These are phyloP conservation scores for Thuidium tamariscinum DNA, from an alignment of 225 moss, liverwort and hornwort species.

Conservation along the genomic window DNA sequence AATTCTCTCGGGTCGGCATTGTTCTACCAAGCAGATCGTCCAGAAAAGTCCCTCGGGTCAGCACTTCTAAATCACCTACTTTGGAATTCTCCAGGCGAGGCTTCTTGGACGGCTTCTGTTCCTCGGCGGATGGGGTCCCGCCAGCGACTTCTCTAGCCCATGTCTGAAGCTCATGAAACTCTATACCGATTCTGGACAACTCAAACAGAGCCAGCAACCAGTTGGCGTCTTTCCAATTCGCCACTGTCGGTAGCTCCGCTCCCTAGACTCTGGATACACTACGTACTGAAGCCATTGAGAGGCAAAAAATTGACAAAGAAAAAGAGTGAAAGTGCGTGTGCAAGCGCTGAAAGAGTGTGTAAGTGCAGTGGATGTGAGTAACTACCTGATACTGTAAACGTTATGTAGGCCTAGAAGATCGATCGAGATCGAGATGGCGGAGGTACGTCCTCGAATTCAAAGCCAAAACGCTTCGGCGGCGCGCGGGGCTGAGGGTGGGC, in stretches of 20 bases:
- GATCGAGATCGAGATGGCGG: neutral
- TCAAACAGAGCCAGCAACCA: neutral
- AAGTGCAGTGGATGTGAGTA: neutral
- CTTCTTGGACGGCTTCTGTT: neutral
- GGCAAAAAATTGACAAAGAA: neutral
- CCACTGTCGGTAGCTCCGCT: neutral
- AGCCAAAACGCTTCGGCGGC: neutral
- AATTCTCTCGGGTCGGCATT: neutral
- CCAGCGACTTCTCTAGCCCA: neutral
- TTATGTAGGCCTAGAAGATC: neutral
- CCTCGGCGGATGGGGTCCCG: neutral
- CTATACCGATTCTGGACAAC: neutral
- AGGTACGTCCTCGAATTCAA: neutral
- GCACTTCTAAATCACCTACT: neutral
- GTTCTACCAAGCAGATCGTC: neutral
- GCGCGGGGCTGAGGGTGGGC: neutral
- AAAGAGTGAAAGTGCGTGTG: neutral
- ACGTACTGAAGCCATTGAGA: neutral
- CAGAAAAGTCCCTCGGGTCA: neutral
- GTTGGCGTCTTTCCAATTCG: neutral
- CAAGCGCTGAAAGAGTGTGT: neutral
- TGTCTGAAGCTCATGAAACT: neutral
- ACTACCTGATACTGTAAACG: neutral
- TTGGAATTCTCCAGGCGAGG: neutral
- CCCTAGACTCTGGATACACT: neutral